Evolutionary conservation across 768 basidiomycete species (phyloP), one percentile per base, ranked within the genome.

Genomic region (Saitozyma sp.): DNA sequence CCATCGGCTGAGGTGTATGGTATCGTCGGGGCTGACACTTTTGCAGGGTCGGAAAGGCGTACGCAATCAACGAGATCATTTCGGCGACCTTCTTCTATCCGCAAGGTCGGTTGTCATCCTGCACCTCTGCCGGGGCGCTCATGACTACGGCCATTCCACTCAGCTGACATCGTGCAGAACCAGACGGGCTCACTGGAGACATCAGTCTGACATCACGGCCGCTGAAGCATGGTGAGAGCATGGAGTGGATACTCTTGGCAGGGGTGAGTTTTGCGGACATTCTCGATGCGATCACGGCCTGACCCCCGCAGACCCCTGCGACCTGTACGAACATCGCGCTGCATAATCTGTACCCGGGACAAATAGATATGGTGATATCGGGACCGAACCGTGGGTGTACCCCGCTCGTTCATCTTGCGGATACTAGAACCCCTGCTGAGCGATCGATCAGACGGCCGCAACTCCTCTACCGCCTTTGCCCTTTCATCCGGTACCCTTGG

Each of bases 401-500:
- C 7, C 38, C 16, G 9, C 37, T 54, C 43, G 39, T 41, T n/a
- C 42, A 54, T 46, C 37, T 16, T 20, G 29, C 19, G 29, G 51
- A 40, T 17, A 46, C 13, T 19, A 50, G 37, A 17, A 43, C 8
- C 17, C 6, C 10, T 5, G 39, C 20, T 53, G 39, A 58, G 65
- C 19, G 61, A 48, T 43, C 1, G 50, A 2, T 2, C 50, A 79
- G 71, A 79, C 49, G 80, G 81, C 37, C 73, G 80, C 0, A 82
- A 82, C 68, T 79, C 79, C 0, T 78, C 74, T 87, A 90, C 91
- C 43, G 92, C 92, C 1, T 92, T 93, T 77, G 84, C 89, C 3
- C 83, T 97, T 48, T 92, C 92, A 1, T 93, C 91, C 39, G 94
- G 94, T 1, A 97, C 94, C 1, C 83, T 98, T 64, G 94, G 94